These are phyloP conservation scores for Wickerhamomyces sp. DNA, from an alignment of 1,139 yeast genomes.

Conservation along the genomic window DNA sequence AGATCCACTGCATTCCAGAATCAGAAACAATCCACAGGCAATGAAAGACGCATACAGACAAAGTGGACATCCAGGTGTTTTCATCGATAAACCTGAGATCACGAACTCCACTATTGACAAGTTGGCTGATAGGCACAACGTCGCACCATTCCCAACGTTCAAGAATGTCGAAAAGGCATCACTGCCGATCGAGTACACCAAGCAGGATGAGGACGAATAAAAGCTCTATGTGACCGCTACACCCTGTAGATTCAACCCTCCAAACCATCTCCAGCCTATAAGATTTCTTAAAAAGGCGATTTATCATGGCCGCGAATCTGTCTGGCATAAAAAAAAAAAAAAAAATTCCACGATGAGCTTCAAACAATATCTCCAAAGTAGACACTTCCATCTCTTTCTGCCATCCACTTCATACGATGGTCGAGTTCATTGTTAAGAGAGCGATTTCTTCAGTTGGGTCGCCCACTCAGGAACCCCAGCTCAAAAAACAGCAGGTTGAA, in stretches of 20 bases:
- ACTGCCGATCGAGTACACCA: slow-evolving; percentile 24
- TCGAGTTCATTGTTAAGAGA: slow-evolving; percentile 11
- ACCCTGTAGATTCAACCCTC: no score
- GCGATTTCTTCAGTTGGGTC: slow-evolving; percentile 18
- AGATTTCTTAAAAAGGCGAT: no score
- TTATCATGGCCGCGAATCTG: no score
- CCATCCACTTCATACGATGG: no score
- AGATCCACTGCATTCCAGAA: slow-evolving; percentile 21
- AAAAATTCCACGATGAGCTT: no score
- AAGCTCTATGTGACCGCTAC: no score
- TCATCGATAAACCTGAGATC: slow-evolving; percentile 50
- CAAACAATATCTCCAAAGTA: no score
- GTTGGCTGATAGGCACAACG: slow-evolving; percentile 18
- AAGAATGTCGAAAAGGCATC: slow-evolving; percentile 58
- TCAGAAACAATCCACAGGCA: slow-evolving; percentile 18
- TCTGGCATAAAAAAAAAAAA: no score
- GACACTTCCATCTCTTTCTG: no score
- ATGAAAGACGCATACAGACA: slow-evolving; percentile 37
- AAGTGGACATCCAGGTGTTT: slow-evolving; percentile 58
- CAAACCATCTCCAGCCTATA: no score
- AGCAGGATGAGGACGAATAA: slow-evolving; percentile 12
- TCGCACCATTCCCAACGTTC: slow-evolving; percentile 50
- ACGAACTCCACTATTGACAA: slow-evolving; percentile 38
- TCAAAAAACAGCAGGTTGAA: slow-evolving; percentile 8
- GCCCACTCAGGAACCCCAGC: slow-evolving; percentile 1